Evolutionary conservation across 768 basidiomycete species (phyloP).

Genomic region (Tricholoma sp.): DNA sequence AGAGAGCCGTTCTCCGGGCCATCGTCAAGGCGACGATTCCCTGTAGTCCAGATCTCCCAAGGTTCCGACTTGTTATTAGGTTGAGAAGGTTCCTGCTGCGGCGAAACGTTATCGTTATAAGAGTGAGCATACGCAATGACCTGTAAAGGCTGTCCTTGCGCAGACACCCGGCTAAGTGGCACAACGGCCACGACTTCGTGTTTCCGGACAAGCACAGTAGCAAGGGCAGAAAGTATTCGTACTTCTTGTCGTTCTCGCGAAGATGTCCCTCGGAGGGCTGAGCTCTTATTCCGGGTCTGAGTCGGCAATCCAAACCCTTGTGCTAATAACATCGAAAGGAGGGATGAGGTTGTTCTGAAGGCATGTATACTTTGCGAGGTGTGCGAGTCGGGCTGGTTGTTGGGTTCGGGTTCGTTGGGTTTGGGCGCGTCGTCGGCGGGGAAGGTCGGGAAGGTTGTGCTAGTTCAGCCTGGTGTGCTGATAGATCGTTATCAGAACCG

Average conservation of each 20-base stretch:
- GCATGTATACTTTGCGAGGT: background rate
- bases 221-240: background rate
- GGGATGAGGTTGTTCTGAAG: no score
- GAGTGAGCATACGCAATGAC: background rate
- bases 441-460: background rate
- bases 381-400: background rate
- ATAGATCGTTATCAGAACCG: background rate
- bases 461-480: background rate
- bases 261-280: background rate
- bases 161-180: background rate
- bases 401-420: background rate
- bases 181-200: background rate
- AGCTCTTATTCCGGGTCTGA: background rate
- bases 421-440: background rate
- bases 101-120: background rate
- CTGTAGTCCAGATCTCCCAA: background rate
- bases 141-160: background rate
- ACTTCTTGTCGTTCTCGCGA: background rate
- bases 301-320: background rate
- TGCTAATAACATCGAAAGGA: background rate
- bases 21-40: background rate
- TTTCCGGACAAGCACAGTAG: background rate
- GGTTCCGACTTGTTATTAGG: background rate
- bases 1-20: background rate
- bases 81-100: background rate